These are phyloP conservation scores for Blumeriella jaapii DNA, from an alignment of 2,329 filamentous ascomycete genomes.

Conservation along the genomic window DNA sequence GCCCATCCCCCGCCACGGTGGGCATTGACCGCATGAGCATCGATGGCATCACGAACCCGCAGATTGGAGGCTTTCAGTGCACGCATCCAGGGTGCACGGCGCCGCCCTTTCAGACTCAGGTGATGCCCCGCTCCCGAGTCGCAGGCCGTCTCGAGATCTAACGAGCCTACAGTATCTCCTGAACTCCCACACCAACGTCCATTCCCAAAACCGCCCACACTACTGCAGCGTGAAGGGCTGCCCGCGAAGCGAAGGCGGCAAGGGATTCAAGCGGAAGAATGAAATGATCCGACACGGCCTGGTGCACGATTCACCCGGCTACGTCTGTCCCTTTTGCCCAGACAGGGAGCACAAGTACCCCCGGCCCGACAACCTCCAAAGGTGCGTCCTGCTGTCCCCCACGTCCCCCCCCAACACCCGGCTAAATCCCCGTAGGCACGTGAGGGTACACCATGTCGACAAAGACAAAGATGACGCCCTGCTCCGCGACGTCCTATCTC, in stretches of 20 bases:
- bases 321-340: conserved; percentile 91
- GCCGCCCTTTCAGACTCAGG: conserved; percentile 64
- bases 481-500: conserved; percentile 73
- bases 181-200: conserved; percentile 68
- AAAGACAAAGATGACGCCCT: conserved; percentile 78
- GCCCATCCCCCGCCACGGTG: conserved; percentile 32
- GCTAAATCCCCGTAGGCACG: conserved; percentile 50
- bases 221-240: conserved; percentile 54
- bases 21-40: conserved; percentile 46
- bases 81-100: conserved; percentile 54
- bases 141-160: too few relatives aligned
- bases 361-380: conserved; percentile 87
- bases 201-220: conserved; percentile 53
- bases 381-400: conserved; percentile 44
- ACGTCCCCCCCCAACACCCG: background rate
- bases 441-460: conserved; percentile 82
- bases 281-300: conserved; percentile 70
- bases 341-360: conserved; percentile 92
- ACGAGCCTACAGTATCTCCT: conserved; percentile 43
- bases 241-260: conserved; percentile 50
- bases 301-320: conserved; percentile 88
- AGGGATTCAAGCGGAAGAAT: conserved; percentile 61
- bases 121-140: conserved; percentile 24
- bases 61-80: conserved; percentile 45
- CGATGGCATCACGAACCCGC: conserved; percentile 44